Base-by-base conservation (phyloP, 1,139 yeast species). In the Candida pseudoviswanathii region DNA sequence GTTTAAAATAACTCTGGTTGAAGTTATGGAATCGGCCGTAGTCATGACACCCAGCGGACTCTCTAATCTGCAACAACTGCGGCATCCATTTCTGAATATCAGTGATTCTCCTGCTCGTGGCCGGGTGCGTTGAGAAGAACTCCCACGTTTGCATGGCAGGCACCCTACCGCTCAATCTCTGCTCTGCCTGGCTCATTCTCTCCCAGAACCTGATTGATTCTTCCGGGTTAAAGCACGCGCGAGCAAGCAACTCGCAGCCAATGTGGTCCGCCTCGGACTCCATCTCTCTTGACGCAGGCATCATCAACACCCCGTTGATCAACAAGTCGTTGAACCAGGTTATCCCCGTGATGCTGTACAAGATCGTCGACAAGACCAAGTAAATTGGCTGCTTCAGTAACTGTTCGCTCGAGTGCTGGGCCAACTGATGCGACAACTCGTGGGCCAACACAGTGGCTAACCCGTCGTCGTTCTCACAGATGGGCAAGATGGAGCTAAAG, bases 231-330 rank as follows among this genome's bases (percentile, higher is more conserved):
- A 78, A 94, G 64, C 99, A 95, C 41, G 96, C 96, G 53, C 84
- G 74, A 2, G 97, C 84, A 96, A 94, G 88, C 56, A 92, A 76
- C 82, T 90, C 88, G 54, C 95, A 74, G 0, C 99, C 99, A 38
- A 94, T 92, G 59, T 85, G 85, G 64, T 94, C 99, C 0, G 99
- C 99, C 65, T 94, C 99, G 0, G 91, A 81, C 67, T 94, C 99
- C 96, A 89, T 89, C 56, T 83, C 90, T 59, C 99, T 76, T 1
- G 96, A 86, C 0, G 96, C 89, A 0, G 97, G 97, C 80, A 86
- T 80, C 55, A 82, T 80, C 43, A 92, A 66, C 29, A 85, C 65
- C 0, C 91, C 78, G 30, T 78, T 78, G 24, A 88, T 71, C 36
- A 90, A 60, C 42, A 86, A 57, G 48, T 80, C 77, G 58, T 81